A percentile compares a stretch with the other conserved stretches of the same genome.
Conservation (phyloP, 768 basidiomycete species). For the Clitopilus hobsonii region DNA sequence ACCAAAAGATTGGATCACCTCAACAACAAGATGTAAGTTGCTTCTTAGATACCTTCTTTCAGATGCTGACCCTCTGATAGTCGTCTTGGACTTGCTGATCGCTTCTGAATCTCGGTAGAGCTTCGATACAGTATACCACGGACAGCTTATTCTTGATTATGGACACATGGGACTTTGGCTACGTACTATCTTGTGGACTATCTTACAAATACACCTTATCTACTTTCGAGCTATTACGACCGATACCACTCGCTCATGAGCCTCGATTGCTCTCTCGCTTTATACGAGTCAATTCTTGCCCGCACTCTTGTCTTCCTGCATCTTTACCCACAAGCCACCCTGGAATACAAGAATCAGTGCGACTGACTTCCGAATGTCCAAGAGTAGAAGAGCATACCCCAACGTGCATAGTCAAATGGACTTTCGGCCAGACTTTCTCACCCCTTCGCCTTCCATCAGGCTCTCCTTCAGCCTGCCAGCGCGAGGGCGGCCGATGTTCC, state of each 20-base stretch:
- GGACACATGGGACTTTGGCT: not conserved
- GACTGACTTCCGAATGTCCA: not conserved
- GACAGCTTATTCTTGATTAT: not conserved
- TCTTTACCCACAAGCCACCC: constrained; percentile 31
- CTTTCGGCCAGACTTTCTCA: constrained; percentile 41
- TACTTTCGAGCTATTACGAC: too few relatives aligned
- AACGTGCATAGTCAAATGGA: constrained; percentile 52
- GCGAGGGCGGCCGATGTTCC: constrained; percentile 35
- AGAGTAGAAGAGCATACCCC: constrained; percentile 25
- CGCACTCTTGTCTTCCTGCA: constrained; percentile 18
- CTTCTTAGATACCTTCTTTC: not conserved
- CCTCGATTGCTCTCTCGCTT: not conserved
- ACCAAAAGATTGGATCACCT: constrained; percentile 22
- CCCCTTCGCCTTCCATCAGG: constrained; percentile 24
- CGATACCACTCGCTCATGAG: not conserved
- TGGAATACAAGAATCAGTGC: constrained; percentile 4
- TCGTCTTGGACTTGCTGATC: too few relatives aligned
- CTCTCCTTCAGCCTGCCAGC: constrained; percentile 35
- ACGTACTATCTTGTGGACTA: too few relatives aligned
- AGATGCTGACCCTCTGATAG: not conserved
- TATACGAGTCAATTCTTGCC: too few relatives aligned
- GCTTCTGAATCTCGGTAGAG: too few relatives aligned
- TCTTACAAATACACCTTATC: too few relatives aligned
- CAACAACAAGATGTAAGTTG: constrained; percentile 18
- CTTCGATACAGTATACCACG: too few relatives aligned